Evolutionary conservation across 2,329 filamentous ascomycete species (phyloP), one percentile per base, ranked within the genome.

Genomic region (Diaporthe sp.): DNA sequence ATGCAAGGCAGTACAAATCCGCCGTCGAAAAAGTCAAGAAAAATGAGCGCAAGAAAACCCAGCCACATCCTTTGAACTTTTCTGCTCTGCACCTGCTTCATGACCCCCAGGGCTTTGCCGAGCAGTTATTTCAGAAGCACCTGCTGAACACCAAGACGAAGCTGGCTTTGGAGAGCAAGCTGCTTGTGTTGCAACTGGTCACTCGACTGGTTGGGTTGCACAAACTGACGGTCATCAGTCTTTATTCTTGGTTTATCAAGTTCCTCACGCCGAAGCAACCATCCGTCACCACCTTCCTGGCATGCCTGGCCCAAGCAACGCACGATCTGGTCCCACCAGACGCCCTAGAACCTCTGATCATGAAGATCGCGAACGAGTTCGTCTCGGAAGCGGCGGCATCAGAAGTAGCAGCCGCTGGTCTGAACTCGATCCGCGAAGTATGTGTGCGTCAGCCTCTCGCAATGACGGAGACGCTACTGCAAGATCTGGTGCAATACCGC

Each of bases 301-400:
- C 97, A 17, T 98, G 93, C 15, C 89, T 98, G 74, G 97, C 97
- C 0, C 97, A 98, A 86, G 94, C 94, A 4, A 95, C 95, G 10
- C 97, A 99, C 83, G 94, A 93, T 78, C 89, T 98, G 51, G 96
- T 99, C 0, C 97, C 97, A 0, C 96, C 96, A 0, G 97, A 99
- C 87, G 94, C 93, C 0, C 88, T 99, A 15, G 96, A 98, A 83
- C 96, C 97, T 0, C 86, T 98, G 6, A 88, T 99, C 2, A 93
- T 95, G 83, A 98, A 98, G 86, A 98, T 99, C 80, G 96, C 97
- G 44, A 98, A 98, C 82, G 97, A 99, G 83, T 99, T 99, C 82
- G 96, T 99, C 2, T 98, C 95, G 0, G 97, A 99, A 85, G 97
- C 95, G 1, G 92, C 96, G 0, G 96, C 97, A 0, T 90, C 94